phyloP scores from a whole-genome alignment of 768 basidiomycete genomes.

The Stropharia rugosoannulata region DNA sequence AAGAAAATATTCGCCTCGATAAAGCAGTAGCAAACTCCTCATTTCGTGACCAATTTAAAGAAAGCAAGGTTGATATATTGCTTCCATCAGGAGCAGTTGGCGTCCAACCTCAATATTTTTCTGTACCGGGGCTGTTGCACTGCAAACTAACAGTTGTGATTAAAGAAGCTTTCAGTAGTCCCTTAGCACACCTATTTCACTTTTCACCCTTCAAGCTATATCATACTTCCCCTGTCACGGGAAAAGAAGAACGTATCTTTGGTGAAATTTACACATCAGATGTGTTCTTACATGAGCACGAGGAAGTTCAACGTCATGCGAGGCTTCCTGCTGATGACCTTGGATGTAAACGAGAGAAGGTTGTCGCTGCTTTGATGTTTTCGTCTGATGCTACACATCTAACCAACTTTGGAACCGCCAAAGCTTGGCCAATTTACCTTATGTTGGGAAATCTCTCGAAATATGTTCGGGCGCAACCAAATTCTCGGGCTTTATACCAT shows the following conservation, averaged over 20 bases:
- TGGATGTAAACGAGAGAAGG: constrained; percentile 24
- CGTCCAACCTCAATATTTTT: constrained; percentile 17
- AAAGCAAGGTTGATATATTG: constrained; percentile 18
- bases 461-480: constrained; percentile 29
- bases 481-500: constrained; percentile 32
- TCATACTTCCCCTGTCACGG: constrained; percentile 5
- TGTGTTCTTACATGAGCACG: constrained; percentile 26
- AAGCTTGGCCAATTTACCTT: constrained; percentile 38
- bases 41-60: constrained; percentile 6
- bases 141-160: constrained; percentile 23
- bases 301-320: constrained; percentile 23
- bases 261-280: constrained; percentile 32
- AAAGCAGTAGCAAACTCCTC: constrained; percentile 6
- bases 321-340: constrained; percentile 20
- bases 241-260: constrained; percentile 15
- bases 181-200: constrained; percentile 20
- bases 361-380: constrained; percentile 25
- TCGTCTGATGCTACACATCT: constrained; percentile 23
- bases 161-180: constrained; percentile 17
- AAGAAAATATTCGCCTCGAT: constrained; percentile 12
- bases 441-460: constrained; percentile 41
- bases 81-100: constrained; percentile 25
- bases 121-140: constrained; percentile 26
- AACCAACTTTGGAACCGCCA: constrained; percentile 29
- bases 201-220: constrained; percentile 27